A percentile compares a stretch with the other conserved stretches of the same genome.
These are phyloP conservation scores for Cucurbita maxima DNA, from an alignment of 306 rosid genomes.

Conservation along the genomic window DNA sequence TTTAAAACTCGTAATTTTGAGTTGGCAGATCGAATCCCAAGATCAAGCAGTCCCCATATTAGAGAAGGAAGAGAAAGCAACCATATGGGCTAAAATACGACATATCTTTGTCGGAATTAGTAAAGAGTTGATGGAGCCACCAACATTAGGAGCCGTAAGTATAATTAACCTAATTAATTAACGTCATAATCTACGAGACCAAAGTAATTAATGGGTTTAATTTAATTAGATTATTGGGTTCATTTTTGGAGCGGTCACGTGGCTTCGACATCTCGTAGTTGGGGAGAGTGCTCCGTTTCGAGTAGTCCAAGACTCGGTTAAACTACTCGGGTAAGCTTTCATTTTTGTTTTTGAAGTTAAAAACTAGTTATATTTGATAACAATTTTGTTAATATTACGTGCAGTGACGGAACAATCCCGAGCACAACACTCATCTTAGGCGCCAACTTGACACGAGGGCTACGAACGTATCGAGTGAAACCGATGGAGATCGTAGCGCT, in stretches of 20 bases:
- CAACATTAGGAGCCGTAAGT: conserved; percentile 71
- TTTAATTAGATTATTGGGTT: conserved; percentile 51
- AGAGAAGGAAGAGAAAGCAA: background rate
- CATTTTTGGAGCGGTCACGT: conserved; percentile 43
- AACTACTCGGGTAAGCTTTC: conserved; percentile 53
- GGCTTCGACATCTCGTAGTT: conserved; percentile 44
- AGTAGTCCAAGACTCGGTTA: conserved; percentile 49
- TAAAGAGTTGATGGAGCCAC: conserved; percentile 63
- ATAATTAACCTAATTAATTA: background rate
- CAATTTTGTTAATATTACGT: too few species aligned
- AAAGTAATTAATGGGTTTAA: background rate
- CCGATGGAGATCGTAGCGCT: conserved; percentile 22
- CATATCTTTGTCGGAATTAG: conserved; percentile 19
- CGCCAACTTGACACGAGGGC: conserved; percentile 74
- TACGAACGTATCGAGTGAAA: conserved; percentile 38
- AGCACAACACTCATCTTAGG: conserved; percentile 78
- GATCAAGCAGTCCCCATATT: background rate
- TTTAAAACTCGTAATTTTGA: too few species aligned
- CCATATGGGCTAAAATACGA: conserved; percentile 20
- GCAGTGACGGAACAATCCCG: conserved; percentile 76
- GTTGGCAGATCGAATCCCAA: background rate
- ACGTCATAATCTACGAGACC: too few species aligned
- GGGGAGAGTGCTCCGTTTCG: conserved; percentile 60
- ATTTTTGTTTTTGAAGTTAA: too few species aligned
- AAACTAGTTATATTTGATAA: too few species aligned